Base-by-base conservation (phyloP, 2,329 filamentous ascomycete genomes). In the Neoscytalidium dimidiatum region DNA sequence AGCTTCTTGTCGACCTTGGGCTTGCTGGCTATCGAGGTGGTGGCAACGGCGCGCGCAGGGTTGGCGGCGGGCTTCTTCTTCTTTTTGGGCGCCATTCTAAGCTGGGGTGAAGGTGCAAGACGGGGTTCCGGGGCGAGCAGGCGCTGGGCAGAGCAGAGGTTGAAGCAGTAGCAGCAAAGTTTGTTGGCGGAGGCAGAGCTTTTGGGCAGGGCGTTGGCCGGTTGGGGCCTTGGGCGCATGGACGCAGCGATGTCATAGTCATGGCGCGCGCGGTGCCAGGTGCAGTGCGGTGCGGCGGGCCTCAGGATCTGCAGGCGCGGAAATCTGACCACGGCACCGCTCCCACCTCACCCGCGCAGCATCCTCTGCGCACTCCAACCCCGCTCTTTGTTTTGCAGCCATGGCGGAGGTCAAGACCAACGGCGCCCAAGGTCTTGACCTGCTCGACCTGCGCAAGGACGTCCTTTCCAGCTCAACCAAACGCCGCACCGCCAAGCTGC, bases 61-160 rank as follows among this genome's bases (percentile, higher is more conserved):
- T 97, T 98, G 33, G 90, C 87, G 28, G 87, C 86, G 64, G 91
- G 85, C 85, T 97, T 98, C 84, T 92, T 96, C 82, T 97, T 97
- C 81, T 96, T 97, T 79, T 92, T 91, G 67, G 83, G 82, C 43
- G 90, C 90, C 91, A 94, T 94, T 19, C 29, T 14, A 41, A 41
- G 38, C 28, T 6, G 28, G 2, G 48, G 7, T n/a, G 49, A 4
- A 17, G 29, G 49, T 2, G 49, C 28, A 52, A 6, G 56, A 14
- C 3, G 41, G 8, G 14, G 3, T 13, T 5, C n/a, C 29, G 35
- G 14, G 31, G 49, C 49, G 49, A 17, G 33, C 23, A 43, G 53
- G 31, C 3, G 17, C 13, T 35, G 51, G n/a, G 51, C 17, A 38
- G 31, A 56, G 19, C 9, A 14, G 51, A 38, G 4, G 31, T 21